Evolutionary conservation across 352 stramenopile species (phyloP), one percentile per base, ranked within the genome.

Genomic region (Pseudoperonospora humuli): DNA sequence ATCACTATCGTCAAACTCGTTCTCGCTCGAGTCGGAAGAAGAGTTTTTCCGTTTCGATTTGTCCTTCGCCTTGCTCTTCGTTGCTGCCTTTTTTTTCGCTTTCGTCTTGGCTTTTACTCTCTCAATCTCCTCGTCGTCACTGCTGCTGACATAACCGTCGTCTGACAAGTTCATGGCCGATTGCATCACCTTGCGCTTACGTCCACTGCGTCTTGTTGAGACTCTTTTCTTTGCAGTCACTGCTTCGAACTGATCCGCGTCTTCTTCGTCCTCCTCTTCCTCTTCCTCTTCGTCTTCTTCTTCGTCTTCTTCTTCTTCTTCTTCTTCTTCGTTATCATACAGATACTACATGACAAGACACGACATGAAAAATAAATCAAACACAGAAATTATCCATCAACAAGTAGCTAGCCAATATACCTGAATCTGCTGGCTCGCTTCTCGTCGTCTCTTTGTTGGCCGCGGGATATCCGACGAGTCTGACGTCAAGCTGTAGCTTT

Each of bases 231-330:
- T n/a, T n/a, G n/a, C n/a, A n/a, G n/a, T n/a, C n/a, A n/a, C n/a
- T n/a, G n/a, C n/a, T n/a, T n/a, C n/a, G n/a, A n/a, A n/a, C n/a
- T 66, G 51, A 17, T 76, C 67, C 17, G 67, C 64, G 18, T 77
- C 65, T n/a, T 64, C 57, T 0, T 68, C 63, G 5, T 47, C 70
- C 3, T 50, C 54, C 26, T 78, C 57, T 40, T 75, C 37, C 28
- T 65, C 45, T 24, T 52, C 40, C 38, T 60, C 58, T 13, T 48
- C 57, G 8, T 50, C 46, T 8, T 64, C 54, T 3, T 47, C 49
- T 8, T 64, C 55, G 5, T 61, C 24, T 10, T 61, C 39, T 1
- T 52, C 55, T 3, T 39, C 48, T 15, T 53, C 50, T 40, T 60
- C 39, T 18, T 45, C 28, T 15, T 51, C 53, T 44, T 64, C 14